Evolutionary conservation across 176 grass and related monocot genomes (phyloP), one percentile per base, ranked within the genome.

Genomic region (Phragmites australis): DNA sequence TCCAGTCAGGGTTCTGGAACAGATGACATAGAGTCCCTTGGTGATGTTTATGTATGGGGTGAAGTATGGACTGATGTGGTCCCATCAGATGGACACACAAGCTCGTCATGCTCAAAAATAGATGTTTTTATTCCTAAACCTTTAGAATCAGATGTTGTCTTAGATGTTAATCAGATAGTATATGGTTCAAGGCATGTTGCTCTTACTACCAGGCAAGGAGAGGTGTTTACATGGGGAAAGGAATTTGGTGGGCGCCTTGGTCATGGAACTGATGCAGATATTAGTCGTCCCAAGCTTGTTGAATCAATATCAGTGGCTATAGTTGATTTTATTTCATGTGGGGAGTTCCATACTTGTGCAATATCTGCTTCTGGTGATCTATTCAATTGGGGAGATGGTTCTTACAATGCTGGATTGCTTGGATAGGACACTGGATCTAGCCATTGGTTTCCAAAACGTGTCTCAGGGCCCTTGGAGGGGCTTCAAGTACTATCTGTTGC

Each of bases 41-140:
- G 96, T 56, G 96, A 99, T 69, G 90, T 95, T 74, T 99, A 94
- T 85, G 84, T 99, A 46, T 99, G 96, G 96, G 96, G 96, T 72
- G 92, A 95, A 71, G 84, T 99, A 59, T 99, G 96, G 96, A 87
- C 67, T 64, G 93, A 99, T 34, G 92, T 60, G 55, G 25, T 81
- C 2, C 44, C 70, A 17, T 72, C 82, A 72, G 92, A 99, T 82
- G 83, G 83, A 82, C 58, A 68, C 25, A 42, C 89, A 45, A 84
- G 61, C 19, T 46, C 77, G 3, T 16, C 62, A 32, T 94, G 88
- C 76, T 77, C 72, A 64, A 98, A 89, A 76, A 56, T 83, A 63
- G 92, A 98, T 67, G 65, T 89, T 49, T 68, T 98, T 46, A 82
- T 92, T 76, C 96, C 96, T 11, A 99, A 93, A 74, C 90, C 90